Conservation (phyloP, 2,329 filamentous ascomycete genomes). For the Sporothrix pallida region DNA sequence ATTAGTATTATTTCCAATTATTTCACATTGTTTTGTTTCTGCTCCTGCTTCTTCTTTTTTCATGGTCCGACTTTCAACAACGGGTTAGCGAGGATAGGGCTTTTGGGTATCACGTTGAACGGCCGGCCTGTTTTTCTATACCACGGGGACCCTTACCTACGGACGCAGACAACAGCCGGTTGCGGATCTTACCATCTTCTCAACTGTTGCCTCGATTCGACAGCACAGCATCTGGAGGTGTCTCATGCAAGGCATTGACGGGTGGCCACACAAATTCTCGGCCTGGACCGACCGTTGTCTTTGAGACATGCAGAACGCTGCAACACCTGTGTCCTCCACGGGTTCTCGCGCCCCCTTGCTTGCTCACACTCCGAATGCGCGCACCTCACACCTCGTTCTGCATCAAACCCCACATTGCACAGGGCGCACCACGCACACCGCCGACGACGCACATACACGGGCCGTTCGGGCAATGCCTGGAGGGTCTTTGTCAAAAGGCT, state of each 20-base stretch:
- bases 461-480: background rate
- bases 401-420: background rate
- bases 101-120: conserved; percentile 24
- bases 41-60: background rate
- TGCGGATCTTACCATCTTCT: background rate
- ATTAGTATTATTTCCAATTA: background rate
- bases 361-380: background rate
- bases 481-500: background rate
- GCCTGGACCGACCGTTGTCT: background rate
- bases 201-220: background rate
- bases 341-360: background rate
- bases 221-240: background rate
- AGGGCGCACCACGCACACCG: background rate
- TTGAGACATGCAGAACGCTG: conserved; percentile 18
- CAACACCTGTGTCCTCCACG: background rate
- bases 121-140: conserved; percentile 30
- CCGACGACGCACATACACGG: background rate
- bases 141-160: background rate
- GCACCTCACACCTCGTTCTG: background rate
- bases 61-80: background rate
- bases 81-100: background rate
- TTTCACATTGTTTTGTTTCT: background rate
- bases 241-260: background rate
- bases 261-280: background rate
- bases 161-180: background rate